Conservation (phyloP, 768 basidiomycete species). For the Kwoniella shandongensis region DNA sequence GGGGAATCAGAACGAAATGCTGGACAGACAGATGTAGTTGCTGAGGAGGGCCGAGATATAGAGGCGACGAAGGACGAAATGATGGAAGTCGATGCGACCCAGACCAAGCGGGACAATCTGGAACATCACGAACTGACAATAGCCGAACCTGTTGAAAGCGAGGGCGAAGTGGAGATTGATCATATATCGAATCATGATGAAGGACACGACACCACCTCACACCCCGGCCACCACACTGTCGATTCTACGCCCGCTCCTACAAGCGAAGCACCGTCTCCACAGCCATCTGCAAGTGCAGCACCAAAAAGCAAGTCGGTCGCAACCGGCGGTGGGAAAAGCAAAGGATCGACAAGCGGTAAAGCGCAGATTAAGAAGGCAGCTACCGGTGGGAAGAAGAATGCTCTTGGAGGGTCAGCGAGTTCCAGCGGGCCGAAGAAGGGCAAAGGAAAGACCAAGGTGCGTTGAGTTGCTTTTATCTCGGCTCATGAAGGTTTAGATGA, state of each 20-base stretch:
- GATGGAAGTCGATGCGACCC: constrained; percentile 10
- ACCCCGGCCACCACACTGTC: too few relatives aligned
- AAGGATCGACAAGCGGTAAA: not conserved
- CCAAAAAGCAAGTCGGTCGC: not conserved
- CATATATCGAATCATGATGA: not conserved
- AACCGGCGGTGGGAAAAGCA: not conserved
- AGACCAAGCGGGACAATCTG: not conserved
- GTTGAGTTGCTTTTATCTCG: not conserved
- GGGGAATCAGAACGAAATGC: too few relatives aligned
- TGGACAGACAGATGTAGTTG: not conserved
- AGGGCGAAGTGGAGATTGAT: constrained; percentile 10
- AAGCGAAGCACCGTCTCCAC: too few relatives aligned
- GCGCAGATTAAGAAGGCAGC: constrained; percentile 7
- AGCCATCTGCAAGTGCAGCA: constrained; percentile 4
- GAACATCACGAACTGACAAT: not conserved
- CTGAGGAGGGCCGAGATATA: constrained; percentile 4
- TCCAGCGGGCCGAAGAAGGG: constrained; percentile 9
- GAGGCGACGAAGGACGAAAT: not conserved
- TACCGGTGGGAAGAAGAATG: not conserved
- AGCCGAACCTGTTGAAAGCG: not conserved
- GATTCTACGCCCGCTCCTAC: too few relatives aligned
- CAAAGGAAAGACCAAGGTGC: constrained; percentile 22
- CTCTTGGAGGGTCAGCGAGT: not conserved
- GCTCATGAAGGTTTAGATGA: too few relatives aligned
- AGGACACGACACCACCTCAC: not conserved